A percentile compares a stretch with the other conserved stretches of the same genome.
Evolutionary conservation across 1,284 basidiomycete species (phyloP).

Genomic region (Leccinum solheimii): DNA sequence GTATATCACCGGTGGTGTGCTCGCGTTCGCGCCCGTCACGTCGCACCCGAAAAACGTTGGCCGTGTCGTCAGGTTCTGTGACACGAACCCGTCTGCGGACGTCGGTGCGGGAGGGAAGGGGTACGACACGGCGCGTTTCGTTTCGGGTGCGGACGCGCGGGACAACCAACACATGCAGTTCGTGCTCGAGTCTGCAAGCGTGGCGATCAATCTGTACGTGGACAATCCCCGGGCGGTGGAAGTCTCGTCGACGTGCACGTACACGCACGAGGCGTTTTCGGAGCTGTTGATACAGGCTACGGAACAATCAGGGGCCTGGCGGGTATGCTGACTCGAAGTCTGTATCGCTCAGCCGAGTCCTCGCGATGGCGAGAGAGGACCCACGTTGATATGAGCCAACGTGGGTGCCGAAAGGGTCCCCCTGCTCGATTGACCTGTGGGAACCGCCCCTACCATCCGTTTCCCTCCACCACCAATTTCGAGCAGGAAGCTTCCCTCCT

Average conservation of each 20-base stretch:
- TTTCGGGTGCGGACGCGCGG: conserved; percentile 70
- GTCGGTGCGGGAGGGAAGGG: conserved; percentile 45
- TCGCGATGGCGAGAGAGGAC: too few species aligned
- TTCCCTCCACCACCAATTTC: too few species aligned
- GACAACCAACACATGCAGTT: too few species aligned
- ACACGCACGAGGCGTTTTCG: conserved; percentile 63
- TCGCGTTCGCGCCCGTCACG: conserved; percentile 16
- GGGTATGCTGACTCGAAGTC: too few species aligned
- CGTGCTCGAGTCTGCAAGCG: conserved; percentile 61
- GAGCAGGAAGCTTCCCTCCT: too few species aligned
- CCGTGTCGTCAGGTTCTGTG: conserved; percentile 36
- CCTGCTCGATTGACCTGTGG: too few species aligned
- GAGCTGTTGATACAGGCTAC: conserved; percentile 78
- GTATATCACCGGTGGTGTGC: conserved; percentile 41
- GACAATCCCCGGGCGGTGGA: conserved; percentile 77
- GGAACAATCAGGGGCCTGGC: conserved; percentile 25
- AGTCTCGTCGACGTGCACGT: conserved; percentile 85
- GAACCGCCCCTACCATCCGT: too few species aligned
- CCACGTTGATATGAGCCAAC: too few species aligned
- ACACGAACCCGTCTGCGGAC: conserved; percentile 31
- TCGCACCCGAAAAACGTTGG: conserved; percentile 51
- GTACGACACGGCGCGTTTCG: conserved; percentile 74
- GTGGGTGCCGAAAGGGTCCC: too few species aligned
- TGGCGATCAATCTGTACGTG: conserved; percentile 63
- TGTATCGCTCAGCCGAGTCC: too few species aligned